Base-by-base conservation (phyloP, 2,329 filamentous ascomycete genomes). In the Xylaria sp. region DNA sequence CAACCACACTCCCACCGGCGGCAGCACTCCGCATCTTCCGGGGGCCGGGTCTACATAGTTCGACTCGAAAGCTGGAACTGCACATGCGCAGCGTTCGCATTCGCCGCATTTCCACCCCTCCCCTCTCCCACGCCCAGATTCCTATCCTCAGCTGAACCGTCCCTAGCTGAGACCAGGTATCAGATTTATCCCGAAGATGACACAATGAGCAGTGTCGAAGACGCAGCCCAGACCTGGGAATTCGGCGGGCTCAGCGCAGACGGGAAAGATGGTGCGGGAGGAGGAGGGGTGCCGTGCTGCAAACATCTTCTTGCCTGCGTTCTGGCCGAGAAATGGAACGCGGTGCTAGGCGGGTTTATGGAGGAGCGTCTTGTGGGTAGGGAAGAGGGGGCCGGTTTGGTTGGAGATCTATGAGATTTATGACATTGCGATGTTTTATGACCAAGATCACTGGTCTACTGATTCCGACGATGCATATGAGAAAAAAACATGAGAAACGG, bases 261-360 rank as follows among this genome's bases (percentile, higher is more conserved):
- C 64, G 77, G 79, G 1, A 48, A 67, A 6, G 72, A 70, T 2
- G 76, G 75, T 3, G 73, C 69, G 0, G 76, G 71, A 4, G 76
- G 71, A 4, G 76, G 70, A 5, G 76, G 80, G 43, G 81, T 86
- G 66, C 86, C 89, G 73, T 92, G 80, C 63, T 99, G 95, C 78
- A 97, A 97, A 81, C 95, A 99, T 80, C 80, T 98, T 5, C 85
- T 98, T 18, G 95, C 95, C 1, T 97, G 93, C 78, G 80, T 95
- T 46, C 78, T 98, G 63, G 90, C 85, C 6, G 90, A 93, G 77
- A 83, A 84, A 55, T 94, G 92, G 82, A 77, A 77, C 0, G 78
- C 70, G 3, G 78, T 89, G 32, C 85, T 96, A 72, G 85, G 83
- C 4, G 74, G 75, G 0, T 87, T 86, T 73, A 83, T 91, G 18